Evolutionary conservation across 164 flowering plant species (phyloP), one percentile per base, ranked within the genome.

Genomic region (Pachysandra terminalis): DNA sequence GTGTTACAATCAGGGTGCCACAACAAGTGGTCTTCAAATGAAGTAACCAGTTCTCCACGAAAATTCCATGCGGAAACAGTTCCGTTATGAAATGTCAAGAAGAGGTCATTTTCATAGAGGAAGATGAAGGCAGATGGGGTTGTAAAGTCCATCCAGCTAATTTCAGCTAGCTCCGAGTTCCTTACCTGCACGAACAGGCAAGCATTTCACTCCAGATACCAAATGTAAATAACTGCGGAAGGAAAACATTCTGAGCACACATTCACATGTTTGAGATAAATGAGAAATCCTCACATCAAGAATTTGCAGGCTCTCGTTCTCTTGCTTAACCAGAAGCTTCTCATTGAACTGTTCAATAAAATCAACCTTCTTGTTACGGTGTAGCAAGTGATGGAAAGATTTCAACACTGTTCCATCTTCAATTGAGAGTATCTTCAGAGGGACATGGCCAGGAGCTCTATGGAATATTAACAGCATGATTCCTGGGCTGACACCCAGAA

Each of bases 1-100:
- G 98, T 96, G 75, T 96, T 93, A 83, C 99, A 96, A 71, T 96
- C 99, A 9, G 97, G 98, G 81, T 89, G 95, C 97, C 97, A 91
- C 72, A 91, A 74, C 21, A 93, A 84, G 74, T 93, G 99, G 75
- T 96, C 99, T 80, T 96, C 99, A 77, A 96, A 96, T 15, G 99
- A 96, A 62, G 97, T 91, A 14, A 91, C 97, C 64, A 91, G 95
- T 79, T 91, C 95, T 57, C 97, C 97, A 10, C 97, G 84, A 75
- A 93, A 96, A 75, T 96, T 96, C 99, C 99, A 96, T 41, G 93
- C 99, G 79, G 99, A 94, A 26, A 96, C 99, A n/a, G 91, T 93
- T 61, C 97, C 83, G 68, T 93, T 83, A 66, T 92, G 80, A 72
- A 96, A 96, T 16, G 99, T 96, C 70, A 96, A 70, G 77, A 96